These are phyloP conservation scores for Acacia confusa DNA, from an alignment of 306 rosid species.

Conservation along the genomic window DNA sequence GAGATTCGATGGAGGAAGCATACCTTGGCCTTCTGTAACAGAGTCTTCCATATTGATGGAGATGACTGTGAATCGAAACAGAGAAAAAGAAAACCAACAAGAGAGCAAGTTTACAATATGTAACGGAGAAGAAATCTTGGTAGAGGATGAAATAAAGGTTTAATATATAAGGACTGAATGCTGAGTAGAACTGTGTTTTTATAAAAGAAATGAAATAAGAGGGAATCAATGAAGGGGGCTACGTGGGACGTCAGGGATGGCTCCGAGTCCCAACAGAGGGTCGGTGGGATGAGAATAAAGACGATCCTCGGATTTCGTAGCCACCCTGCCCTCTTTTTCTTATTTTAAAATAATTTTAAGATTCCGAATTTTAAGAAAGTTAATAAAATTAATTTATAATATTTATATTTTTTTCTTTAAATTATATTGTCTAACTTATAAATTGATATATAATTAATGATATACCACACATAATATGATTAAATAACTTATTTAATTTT, in stretches of 20 bases:
- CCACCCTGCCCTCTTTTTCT: neutral
- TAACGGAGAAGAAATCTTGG: neutral
- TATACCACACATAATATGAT: too few relatives aligned
- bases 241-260: neutral
- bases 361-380: too few relatives aligned
- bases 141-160: neutral
- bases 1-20: constrained; percentile 9
- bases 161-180: too few relatives aligned
- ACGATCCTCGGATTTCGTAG: neutral
- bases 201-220: too few relatives aligned
- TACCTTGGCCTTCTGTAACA: constrained; percentile 12
- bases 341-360: too few relatives aligned
- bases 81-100: neutral
- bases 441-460: too few relatives aligned
- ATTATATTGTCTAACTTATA: too few relatives aligned
- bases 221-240: too few relatives aligned
- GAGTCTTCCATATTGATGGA: constrained; percentile 34
- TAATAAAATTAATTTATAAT: too few relatives aligned
- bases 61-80: neutral
- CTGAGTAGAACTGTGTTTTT: too few relatives aligned
- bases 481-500: too few relatives aligned
- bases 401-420: too few relatives aligned
- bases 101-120: neutral
- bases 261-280: neutral
- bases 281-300: neutral